Conservation (phyloP, 441 rosid genomes). For the Erodium texanum region DNA sequence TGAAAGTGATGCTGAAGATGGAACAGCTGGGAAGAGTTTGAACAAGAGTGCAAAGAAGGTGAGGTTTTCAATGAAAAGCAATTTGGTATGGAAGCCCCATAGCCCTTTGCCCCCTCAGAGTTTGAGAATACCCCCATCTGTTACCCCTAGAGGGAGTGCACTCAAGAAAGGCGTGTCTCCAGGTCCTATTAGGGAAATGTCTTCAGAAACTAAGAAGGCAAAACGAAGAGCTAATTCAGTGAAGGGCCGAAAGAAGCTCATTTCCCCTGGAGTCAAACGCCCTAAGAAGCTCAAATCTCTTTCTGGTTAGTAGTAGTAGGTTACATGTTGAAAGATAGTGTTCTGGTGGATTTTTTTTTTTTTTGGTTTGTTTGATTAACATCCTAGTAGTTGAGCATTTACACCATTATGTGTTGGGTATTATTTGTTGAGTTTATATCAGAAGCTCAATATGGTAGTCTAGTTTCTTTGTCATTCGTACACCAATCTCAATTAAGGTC, state of each 20-base stretch:
- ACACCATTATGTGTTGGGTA: neutral
- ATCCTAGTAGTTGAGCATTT: neutral
- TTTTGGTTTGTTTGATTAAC: neutral
- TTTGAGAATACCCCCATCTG: slow-evolving; percentile 85
- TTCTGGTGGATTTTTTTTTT: neutral
- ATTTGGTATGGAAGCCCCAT: neutral
- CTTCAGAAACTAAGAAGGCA: neutral
- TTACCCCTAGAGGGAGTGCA: slow-evolving; percentile 95
- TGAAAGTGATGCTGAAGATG: neutral
- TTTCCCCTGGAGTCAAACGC: neutral
- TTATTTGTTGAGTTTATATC: neutral
- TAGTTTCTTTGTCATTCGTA: neutral
- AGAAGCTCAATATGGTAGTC: neutral
- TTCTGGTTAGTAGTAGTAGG: neutral
- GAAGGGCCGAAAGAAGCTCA: neutral
- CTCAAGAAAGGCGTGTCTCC: slow-evolving; percentile 82
- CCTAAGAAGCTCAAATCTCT: neutral
- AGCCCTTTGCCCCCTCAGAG: slow-evolving; percentile 77
- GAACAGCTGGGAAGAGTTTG: neutral
- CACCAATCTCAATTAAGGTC: neutral
- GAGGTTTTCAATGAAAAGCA: neutral
- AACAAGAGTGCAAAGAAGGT: neutral
- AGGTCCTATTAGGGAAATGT: slow-evolving; percentile 66
- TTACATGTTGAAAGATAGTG: neutral
- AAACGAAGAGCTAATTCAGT: neutral